phyloP scores from a whole-genome alignment of 345 rosid genomes.

The Eutrema yunnanense region DNA sequence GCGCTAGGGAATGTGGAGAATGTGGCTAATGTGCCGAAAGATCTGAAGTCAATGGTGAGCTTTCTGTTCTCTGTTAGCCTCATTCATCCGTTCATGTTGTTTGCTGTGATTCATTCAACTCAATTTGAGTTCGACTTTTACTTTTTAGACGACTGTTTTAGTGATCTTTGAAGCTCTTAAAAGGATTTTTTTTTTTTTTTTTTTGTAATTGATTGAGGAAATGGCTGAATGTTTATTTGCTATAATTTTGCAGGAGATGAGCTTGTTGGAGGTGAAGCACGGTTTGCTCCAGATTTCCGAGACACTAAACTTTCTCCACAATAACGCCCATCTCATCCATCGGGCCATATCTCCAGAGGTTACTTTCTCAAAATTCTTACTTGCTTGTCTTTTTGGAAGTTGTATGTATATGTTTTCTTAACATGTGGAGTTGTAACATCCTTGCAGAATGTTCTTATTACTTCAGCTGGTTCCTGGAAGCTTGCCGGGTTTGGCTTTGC shows the following conservation, averaged over 20 bases:
- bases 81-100: neutral
- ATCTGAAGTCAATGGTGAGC: constrained; percentile 77
- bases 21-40: constrained; percentile 70
- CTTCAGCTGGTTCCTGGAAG: constrained; percentile 96
- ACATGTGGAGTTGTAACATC: constrained; percentile 4
- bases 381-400: neutral
- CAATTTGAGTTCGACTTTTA: neutral
- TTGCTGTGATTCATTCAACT: constrained; percentile 10
- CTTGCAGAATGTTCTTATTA: constrained; percentile 78
- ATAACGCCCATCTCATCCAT: constrained; percentile 78
- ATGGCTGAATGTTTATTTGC: neutral
- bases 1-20: constrained; percentile 86
- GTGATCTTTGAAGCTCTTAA: neutral
- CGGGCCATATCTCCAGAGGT: constrained; percentile 97
- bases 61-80: neutral
- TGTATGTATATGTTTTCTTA: neutral
- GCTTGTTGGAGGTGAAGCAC: constrained; percentile 91
- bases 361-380: neutral
- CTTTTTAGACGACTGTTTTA: neutral
- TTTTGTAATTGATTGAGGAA: neutral
- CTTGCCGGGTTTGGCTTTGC: constrained; percentile 97
- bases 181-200: too few relatives aligned
- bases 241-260: constrained; percentile 63
- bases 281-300: constrained; percentile 90
- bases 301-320: constrained; percentile 83